Percentiles rank a stretch among this genome's conserved stretches.
Conservation (phyloP, 352 stramenopile species). For the Pythium oligandrum region DNA sequence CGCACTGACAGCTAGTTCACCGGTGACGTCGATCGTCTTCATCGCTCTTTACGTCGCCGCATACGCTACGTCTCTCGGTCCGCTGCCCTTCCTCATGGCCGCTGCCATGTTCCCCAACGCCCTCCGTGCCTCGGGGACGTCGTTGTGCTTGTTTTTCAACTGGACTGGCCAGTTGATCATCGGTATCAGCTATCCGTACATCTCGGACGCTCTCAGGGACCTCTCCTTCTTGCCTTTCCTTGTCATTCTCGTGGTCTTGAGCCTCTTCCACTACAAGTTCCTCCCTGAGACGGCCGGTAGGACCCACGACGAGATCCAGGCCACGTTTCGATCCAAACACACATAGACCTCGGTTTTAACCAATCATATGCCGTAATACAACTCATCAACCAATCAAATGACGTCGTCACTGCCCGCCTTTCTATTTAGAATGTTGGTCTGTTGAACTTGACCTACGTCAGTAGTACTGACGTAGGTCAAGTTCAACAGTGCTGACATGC, state of each 20-base stretch:
- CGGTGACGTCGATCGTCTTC: slow-evolving; percentile 45
- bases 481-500: too few relatives aligned
- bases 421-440: too few relatives aligned
- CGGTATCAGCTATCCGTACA: slow-evolving; percentile 54
- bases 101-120: slow-evolving; percentile 54
- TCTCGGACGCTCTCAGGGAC: slow-evolving; percentile 23
- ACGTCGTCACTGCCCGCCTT: too few relatives aligned
- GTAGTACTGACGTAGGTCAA: too few relatives aligned
- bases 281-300: slow-evolving; percentile 59
- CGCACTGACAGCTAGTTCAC: slow-evolving; percentile 20
- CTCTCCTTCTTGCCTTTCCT: slow-evolving; percentile 52
- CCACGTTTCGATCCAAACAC: too few relatives aligned
- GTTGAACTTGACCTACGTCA: too few relatives aligned
- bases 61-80: slow-evolving; percentile 42
- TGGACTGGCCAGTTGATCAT: slow-evolving; percentile 52
- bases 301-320: slow-evolving; percentile 7
- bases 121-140: slow-evolving; percentile 36
- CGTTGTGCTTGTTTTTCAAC: slow-evolving; percentile 44
- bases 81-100: slow-evolving; percentile 46
- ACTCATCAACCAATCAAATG: too few relatives aligned
- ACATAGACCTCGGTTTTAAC: too few relatives aligned
- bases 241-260: slow-evolving; percentile 24
- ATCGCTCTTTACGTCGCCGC: slow-evolving; percentile 38
- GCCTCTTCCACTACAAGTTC: slow-evolving; percentile 34
- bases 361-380: too few relatives aligned